phyloP scores from a whole-genome alignment of 345 rosid species.

The Rhizophora mangle region DNA sequence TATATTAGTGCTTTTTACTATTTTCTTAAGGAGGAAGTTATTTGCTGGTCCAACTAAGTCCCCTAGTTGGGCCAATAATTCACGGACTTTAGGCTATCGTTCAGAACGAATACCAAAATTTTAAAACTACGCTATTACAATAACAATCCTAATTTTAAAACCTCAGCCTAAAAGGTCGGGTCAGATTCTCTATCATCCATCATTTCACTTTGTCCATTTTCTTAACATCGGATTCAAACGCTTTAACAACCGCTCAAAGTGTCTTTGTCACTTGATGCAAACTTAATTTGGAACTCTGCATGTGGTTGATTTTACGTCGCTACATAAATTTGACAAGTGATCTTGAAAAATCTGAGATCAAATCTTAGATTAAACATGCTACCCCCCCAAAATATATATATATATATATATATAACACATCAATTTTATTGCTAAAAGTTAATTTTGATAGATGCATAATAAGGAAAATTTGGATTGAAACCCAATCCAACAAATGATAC shows the following conservation, averaged over 20 bases:
- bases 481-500: background rate
- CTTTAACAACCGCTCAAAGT: background rate
- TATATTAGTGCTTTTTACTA: no score
- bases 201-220: background rate
- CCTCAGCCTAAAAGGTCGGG: no score
- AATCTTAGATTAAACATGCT: constrained; percentile 22
- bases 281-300: background rate
- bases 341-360: background rate
- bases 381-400: background rate
- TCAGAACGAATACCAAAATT: no score
- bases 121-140: no score
- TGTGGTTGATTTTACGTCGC: background rate
- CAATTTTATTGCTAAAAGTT: background rate
- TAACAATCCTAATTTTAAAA: no score
- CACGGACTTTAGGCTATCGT: no score
- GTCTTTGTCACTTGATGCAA: background rate
- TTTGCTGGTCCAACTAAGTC: no score
- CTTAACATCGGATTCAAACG: background rate
- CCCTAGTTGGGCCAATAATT: no score
- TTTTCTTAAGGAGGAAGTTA: no score
- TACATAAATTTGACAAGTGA: background rate
- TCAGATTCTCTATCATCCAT: no score
- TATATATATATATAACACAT: background rate
- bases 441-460: background rate
- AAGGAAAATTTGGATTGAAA: background rate